Evolutionary conservation across 1,139 yeast genomes (phyloP).

Genomic region (Protomyces lactucae-debilis): DNA sequence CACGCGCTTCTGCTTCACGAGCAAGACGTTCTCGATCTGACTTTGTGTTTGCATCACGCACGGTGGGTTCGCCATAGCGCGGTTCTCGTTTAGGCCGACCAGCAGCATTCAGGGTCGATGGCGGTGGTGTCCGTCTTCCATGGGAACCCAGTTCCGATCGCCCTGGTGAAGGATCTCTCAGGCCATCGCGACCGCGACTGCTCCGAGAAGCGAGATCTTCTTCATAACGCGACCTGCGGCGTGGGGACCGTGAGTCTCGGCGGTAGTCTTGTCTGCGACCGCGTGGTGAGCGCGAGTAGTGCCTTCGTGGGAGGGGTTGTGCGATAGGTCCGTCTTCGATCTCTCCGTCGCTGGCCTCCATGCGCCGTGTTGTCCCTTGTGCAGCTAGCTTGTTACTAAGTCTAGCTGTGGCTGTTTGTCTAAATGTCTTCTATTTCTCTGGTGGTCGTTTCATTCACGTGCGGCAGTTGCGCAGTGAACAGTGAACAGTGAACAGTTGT

Average conservation of each 20-base stretch:
- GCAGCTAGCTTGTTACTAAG: too few relatives aligned
- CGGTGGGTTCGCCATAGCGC: constrained; percentile 13
- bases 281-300: not conserved
- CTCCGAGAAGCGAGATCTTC: too few relatives aligned
- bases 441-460: too few relatives aligned
- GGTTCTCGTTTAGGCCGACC: not conserved
- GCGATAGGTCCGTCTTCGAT: not conserved
- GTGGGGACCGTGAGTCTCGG: too few relatives aligned
- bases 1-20: constrained; percentile 22
- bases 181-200: too few relatives aligned
- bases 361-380: not conserved
- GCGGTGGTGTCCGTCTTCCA: not conserved
- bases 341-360: not conserved
- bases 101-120: not conserved
- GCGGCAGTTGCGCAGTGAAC: too few relatives aligned
- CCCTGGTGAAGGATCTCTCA: not conserved
- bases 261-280: not conserved
- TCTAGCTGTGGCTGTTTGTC: too few relatives aligned
- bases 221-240: too few relatives aligned
- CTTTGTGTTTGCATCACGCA: constrained; percentile 18
- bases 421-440: too few relatives aligned
- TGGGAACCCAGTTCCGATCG: not conserved
- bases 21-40: constrained; percentile 19
- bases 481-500: too few relatives aligned
- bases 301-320: not conserved